These are phyloP conservation scores for Glutinoglossum americanum DNA, from an alignment of 495 filamentous ascomycete species.

Conservation along the genomic window DNA sequence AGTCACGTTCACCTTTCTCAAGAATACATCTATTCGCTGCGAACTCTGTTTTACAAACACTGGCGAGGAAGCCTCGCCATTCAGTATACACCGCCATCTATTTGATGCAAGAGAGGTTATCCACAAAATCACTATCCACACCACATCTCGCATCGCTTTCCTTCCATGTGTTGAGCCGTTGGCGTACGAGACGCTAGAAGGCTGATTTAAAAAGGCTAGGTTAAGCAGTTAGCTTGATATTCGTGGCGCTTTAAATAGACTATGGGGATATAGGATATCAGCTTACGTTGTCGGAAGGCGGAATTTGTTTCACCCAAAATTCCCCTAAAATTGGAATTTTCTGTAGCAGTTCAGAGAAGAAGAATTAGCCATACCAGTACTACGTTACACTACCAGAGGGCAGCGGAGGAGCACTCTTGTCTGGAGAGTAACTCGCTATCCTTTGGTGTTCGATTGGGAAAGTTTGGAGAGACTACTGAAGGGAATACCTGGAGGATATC, in stretches of 20 bases:
- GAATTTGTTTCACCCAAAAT: conserved; percentile 34
- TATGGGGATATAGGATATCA: neutral
- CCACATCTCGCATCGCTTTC: neutral
- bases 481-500: conserved; percentile 31
- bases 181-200: neutral
- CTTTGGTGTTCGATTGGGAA: conserved; percentile 9
- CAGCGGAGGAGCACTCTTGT: neutral
- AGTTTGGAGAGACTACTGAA: neutral
- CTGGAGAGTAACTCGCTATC: neutral
- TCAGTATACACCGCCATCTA: neutral
- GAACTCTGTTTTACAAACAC: neutral
- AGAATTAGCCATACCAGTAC: neutral
- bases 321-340: conserved; percentile 35
- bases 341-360: conserved; percentile 8
- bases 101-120: neutral
- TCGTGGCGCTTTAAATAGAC: neutral
- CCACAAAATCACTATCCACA: neutral
- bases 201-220: neutral
- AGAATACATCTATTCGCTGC: neutral
- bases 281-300: conserved; percentile 36
- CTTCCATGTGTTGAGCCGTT: neutral
- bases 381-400: neutral
- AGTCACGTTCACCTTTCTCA: too few species aligned
- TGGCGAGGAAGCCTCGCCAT: neutral
- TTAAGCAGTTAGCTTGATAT: neutral